Evolutionary conservation across 1,284 basidiomycete genomes (phyloP), one percentile per base, ranked within the genome.

Genomic region (Exobasidium rhododendri): DNA sequence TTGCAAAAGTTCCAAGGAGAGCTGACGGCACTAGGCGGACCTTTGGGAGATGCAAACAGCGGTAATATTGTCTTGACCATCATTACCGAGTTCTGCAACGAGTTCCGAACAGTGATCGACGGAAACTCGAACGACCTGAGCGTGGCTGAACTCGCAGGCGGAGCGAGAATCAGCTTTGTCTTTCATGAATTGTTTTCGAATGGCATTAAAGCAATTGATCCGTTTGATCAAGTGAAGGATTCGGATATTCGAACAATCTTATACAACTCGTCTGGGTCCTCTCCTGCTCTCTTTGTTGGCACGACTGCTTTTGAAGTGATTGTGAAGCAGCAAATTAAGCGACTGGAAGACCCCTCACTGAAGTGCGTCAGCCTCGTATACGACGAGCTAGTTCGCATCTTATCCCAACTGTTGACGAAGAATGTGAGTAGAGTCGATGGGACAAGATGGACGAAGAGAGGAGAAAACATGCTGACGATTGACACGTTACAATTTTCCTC

Each of bases 121-220:
- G 94, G 94, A 79, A 94, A 92, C 83, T 93, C 92, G 43, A 93
- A 94, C 79, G 94, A 98, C 78, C 82, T 97, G 51, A 90, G 90
- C 4, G 81, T 96, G 75, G 96, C 96, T 78, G 94, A 98, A 82
- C 86, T 98, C 26, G 92, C 91, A 17, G 94, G 94, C 76, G 94
- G 94, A 82, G 94, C 94, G 32, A 87, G 94, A 82, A 97, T 98
- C 84, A 90, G 89, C 75, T 98, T 97, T 75, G 94, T 97, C 61
- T 98, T 93, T 85, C 94, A 98, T 81, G 94, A 98, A 81, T 82
- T 97, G 61, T 98, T 91, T 85, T 94, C 93, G 82, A 94, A 91
- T 78, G 94, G 94, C 68, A 86, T 98, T 79, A 94, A 89, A 84
- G 87, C 84, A 66, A 92, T 97, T 77, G 94, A 98, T 83, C 94